phyloP scores from a whole-genome alignment of 345 rosid genomes.

The Acer campestre region DNA sequence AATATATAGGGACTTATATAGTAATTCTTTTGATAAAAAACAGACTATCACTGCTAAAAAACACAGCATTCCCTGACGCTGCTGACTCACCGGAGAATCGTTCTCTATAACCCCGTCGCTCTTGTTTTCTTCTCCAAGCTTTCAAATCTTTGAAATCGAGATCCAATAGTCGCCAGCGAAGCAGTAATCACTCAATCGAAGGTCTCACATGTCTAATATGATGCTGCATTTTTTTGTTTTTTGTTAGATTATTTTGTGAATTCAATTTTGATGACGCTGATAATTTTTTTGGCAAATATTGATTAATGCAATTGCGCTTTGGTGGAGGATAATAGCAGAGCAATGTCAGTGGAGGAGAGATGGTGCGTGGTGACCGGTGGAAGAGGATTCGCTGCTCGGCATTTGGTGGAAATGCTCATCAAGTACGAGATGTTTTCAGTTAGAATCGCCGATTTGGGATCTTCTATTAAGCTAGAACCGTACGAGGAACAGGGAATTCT shows the following conservation, averaged over 20 bases:
- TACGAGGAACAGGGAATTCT: slow-evolving; percentile 67
- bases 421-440: slow-evolving; percentile 50
- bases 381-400: slow-evolving; percentile 88
- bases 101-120: background rate
- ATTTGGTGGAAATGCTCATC: slow-evolving; percentile 84
- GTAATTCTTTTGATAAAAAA: background rate
- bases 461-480: slow-evolving; percentile 49
- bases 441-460: slow-evolving; percentile 74
- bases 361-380: slow-evolving; percentile 96
- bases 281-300: background rate
- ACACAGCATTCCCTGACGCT: background rate
- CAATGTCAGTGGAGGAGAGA: slow-evolving; percentile 45
- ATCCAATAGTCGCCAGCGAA: background rate
- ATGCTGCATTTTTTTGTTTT: background rate
- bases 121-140: background rate
- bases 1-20: background rate
- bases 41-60: background rate
- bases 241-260: background rate
- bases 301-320: background rate
- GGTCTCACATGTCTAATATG: background rate
- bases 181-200: background rate
- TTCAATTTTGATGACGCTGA: background rate
- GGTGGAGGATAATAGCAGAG: background rate
- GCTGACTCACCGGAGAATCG: background rate
- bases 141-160: background rate